These are phyloP conservation scores for Colletotrichum sojae DNA, from an alignment of 2,329 filamentous ascomycete species.

Conservation along the genomic window DNA sequence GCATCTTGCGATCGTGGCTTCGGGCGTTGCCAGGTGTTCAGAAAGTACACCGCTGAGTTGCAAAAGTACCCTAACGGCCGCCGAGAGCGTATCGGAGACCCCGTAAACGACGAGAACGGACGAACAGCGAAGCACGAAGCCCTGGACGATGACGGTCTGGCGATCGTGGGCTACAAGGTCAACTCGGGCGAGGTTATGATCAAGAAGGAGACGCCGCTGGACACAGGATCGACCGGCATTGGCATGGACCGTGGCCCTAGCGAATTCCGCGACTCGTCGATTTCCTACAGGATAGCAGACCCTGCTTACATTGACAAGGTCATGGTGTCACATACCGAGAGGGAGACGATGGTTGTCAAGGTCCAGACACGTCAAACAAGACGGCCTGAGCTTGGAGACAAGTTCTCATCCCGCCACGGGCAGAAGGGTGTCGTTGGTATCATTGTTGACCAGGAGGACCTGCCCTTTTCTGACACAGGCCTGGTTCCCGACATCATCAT, in stretches of 20 bases:
- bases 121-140: slow-evolving; percentile 78
- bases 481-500: slow-evolving; percentile 99
- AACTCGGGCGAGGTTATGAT: slow-evolving; percentile 87
- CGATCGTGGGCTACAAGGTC: slow-evolving; percentile 86
- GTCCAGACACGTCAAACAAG: slow-evolving; percentile 97
- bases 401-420: slow-evolving; percentile 98
- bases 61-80: slow-evolving; percentile 91
- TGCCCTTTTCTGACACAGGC: slow-evolving; percentile 94
- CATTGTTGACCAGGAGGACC: slow-evolving; percentile 95
- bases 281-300: slow-evolving; percentile 87
- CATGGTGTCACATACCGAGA: slow-evolving; percentile 90
- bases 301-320: slow-evolving; percentile 96
- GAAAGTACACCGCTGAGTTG: slow-evolving; percentile 89
- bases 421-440: slow-evolving; percentile 98
- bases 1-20: slow-evolving; percentile 95
- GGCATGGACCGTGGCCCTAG: slow-evolving; percentile 75
- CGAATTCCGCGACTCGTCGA: slow-evolving; percentile 76
- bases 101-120: slow-evolving; percentile 68
- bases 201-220: slow-evolving; percentile 88
- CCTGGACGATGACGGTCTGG: slow-evolving; percentile 89
- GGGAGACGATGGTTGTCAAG: slow-evolving; percentile 89
- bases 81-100: slow-evolving; percentile 75
- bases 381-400: slow-evolving; percentile 94
- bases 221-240: slow-evolving; percentile 80
- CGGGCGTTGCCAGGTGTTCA: slow-evolving; percentile 97